A percentile compares a stretch with the other conserved stretches of the same genome.
phyloP scores from a whole-genome alignment of 345 rosid genomes.

The Gynandropsis gynandra region DNA sequence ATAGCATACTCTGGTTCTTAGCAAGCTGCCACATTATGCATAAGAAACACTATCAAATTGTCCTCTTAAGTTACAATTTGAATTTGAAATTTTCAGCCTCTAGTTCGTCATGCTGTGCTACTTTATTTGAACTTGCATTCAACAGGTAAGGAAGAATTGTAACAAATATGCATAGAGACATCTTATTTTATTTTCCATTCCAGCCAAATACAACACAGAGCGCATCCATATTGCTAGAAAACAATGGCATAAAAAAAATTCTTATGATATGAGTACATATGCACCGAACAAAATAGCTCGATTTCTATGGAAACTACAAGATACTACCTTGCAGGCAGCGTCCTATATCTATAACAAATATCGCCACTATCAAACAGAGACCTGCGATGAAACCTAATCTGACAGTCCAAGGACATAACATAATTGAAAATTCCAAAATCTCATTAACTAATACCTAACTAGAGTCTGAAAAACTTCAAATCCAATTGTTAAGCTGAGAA shows the following conservation, averaged over 20 bases:
- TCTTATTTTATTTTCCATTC: background rate
- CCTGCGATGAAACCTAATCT: background rate
- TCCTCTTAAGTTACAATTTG: background rate
- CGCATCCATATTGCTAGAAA: background rate
- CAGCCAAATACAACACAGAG: background rate
- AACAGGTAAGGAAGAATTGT: background rate
- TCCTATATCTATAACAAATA: background rate
- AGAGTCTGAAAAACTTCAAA: background rate
- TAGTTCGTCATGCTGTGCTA: background rate
- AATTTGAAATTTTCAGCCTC: background rate
- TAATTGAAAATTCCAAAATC: background rate
- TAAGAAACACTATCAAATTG: background rate
- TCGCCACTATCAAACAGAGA: constrained; percentile 1
- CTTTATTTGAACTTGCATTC: background rate
- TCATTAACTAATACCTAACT: background rate
- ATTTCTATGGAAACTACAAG: constrained; percentile 12
- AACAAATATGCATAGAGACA: constrained; percentile 1
- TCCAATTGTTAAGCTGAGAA: constrained; percentile 8
- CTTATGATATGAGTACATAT: background rate
- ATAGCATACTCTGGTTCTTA: constrained; percentile 8
- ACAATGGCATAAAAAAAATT: constrained; percentile 1
- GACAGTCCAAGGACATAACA: background rate
- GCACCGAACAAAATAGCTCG: constrained; percentile 3
- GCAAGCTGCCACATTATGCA: constrained; percentile 1
- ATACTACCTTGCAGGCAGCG: background rate